Base-by-base conservation (phyloP, 2,329 filamentous ascomycete species). In the Fusarium sp. region DNA sequence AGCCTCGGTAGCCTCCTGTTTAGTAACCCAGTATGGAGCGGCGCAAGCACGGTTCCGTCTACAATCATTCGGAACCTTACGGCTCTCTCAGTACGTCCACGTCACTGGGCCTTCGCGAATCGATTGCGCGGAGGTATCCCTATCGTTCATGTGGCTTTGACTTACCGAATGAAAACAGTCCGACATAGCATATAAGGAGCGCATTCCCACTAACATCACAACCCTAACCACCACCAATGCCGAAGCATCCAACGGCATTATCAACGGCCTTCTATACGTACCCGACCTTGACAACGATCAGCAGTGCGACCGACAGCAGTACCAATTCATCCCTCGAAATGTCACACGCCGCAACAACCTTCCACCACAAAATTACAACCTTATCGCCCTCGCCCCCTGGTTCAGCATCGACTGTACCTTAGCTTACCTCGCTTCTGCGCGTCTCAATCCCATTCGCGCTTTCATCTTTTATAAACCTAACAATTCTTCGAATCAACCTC, bases 361-460 rank as follows among this genome's bases (percentile, higher is more conserved):
- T 1, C 89, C 90, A 1, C 83, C 85, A 1, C 86, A 86, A 51
- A 89, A 92, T 71, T 94, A 93, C 78, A 89, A 91, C 59, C 84
- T 94, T 54, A 88, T 98, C 73, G 95, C 92, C 29, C 82, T 98
- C 56, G 95, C 93, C 25, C 95, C 95, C 29, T 98, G 95, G 95
- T 89, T 94, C 73, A 92, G 87, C 67, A 82, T 86, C 10, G 83
- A 88, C 27, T 99, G 95, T 77, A 92, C 93, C 15, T 81, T 86
- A 59, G 87, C 91, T 46, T 97, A 94, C 77, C 85, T 98, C 49
- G 81, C 85, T 20, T 85, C 88, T 22, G 86, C 88, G n/a, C 82
- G 84, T 32, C 75, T 80, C 59, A 88, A 90, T 71, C 86, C 88
- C 25, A 84, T 91, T 12, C 86, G 89, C 44, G 89, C 83, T 24